These are phyloP conservation scores for Heracleum sosnowskyi DNA, from an alignment of 129 eudicot species.

Conservation along the genomic window DNA sequence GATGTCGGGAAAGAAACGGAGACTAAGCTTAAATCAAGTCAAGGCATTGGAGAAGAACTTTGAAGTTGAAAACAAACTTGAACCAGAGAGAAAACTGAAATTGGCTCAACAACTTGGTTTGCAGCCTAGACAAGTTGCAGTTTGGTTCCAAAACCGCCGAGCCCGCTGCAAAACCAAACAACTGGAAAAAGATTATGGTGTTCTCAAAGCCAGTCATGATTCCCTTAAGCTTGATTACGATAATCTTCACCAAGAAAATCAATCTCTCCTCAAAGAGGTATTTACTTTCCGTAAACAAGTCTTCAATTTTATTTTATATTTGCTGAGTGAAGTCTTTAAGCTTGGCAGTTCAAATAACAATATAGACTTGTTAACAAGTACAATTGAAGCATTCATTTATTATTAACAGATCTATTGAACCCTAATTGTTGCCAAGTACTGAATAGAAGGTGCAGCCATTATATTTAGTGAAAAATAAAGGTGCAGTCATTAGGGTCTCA, in stretches of 20 bases:
- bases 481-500: background rate
- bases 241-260: constrained; percentile 53
- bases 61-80: constrained; percentile 81
- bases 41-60: constrained; percentile 87
- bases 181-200: constrained; percentile 71
- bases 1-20: constrained; percentile 63
- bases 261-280: constrained; percentile 74
- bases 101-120: constrained; percentile 87
- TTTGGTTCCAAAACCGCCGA: constrained; percentile 95
- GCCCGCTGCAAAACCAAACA: constrained; percentile 96
- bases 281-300: background rate
- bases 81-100: constrained; percentile 84
- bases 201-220: constrained; percentile 62
- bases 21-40: constrained; percentile 69
- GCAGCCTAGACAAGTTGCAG: constrained; percentile 91
- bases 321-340: too few species aligned
- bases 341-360: too few species aligned
- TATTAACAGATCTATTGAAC: too few species aligned
- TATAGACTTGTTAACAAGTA: too few species aligned
- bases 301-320: too few species aligned
- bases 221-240: constrained; percentile 56
- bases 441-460: background rate
- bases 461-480: too few species aligned
- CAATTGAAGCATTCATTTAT: too few species aligned
- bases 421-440: background rate